Conservation (phyloP, 2,329 filamentous ascomycete genomes). For the Knufia petricola region DNA sequence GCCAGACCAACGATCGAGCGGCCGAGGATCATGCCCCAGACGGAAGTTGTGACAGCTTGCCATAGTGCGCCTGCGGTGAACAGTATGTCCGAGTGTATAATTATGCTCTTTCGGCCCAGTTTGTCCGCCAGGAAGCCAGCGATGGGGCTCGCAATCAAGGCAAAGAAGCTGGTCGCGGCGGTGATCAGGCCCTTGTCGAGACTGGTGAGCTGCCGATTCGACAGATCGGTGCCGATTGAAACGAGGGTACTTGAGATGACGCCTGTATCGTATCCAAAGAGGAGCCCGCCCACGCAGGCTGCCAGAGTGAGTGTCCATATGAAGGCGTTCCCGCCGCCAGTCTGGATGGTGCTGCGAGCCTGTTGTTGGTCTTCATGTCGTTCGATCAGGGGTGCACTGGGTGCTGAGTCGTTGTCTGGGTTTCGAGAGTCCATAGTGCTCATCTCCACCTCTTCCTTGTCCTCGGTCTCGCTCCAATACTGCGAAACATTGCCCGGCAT, state of each 20-base stretch:
- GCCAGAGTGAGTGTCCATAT: slow-evolving; percentile 49
- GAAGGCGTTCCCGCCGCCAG: slow-evolving; percentile 32
- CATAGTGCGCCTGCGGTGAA: slow-evolving; percentile 37
- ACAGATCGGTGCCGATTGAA: slow-evolving; percentile 45
- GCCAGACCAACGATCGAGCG: slow-evolving; percentile 39
- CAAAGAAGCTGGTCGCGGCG: slow-evolving; percentile 48
- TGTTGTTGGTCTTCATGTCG: not conserved
- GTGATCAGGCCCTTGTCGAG: slow-evolving; percentile 52
- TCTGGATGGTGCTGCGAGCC: not conserved
- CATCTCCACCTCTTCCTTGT: slow-evolving; percentile 9
- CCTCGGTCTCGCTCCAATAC: not conserved
- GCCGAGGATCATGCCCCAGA: slow-evolving; percentile 39
- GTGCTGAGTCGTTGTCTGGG: not conserved
- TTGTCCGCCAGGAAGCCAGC: slow-evolving; percentile 44
- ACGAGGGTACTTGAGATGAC: slow-evolving; percentile 53
- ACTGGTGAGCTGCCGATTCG: slow-evolving; percentile 40
- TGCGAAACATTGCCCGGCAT: not conserved
- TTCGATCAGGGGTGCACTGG: slow-evolving; percentile 4
- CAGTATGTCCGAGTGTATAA: slow-evolving; percentile 37
- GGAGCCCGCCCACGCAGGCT: slow-evolving; percentile 47
- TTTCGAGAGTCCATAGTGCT: not conserved
- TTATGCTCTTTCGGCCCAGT: slow-evolving; percentile 39
- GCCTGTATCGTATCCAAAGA: slow-evolving; percentile 56
- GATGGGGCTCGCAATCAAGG: slow-evolving; percentile 46
- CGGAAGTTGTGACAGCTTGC: slow-evolving; percentile 32